Conservation (phyloP, 2,329 filamentous ascomycete species). For the Monilinia fructigena region DNA sequence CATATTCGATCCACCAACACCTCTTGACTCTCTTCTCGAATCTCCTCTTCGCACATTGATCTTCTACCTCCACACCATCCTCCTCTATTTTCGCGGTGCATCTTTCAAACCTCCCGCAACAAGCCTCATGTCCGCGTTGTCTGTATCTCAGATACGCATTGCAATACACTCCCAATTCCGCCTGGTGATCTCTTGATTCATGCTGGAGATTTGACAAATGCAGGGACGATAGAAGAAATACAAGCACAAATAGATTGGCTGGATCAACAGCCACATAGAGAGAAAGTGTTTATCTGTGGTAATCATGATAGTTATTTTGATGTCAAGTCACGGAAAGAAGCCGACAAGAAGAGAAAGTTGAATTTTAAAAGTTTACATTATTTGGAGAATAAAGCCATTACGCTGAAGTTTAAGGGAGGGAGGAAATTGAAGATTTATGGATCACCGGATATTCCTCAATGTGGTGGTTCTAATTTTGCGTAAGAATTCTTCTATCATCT, state of each 20-base stretch:
- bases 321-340: constrained; percentile 54
- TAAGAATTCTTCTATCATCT: constrained; percentile 32
- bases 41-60: constrained; percentile 67
- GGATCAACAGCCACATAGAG: constrained; percentile 65
- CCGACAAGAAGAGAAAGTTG: constrained; percentile 56
- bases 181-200: constrained; percentile 84
- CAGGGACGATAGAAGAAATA: constrained; percentile 69
- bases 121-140: constrained; percentile 68
- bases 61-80: constrained; percentile 59
- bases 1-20: constrained; percentile 40
- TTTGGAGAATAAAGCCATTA: constrained; percentile 66
- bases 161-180: constrained; percentile 62
- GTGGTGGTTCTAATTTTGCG: constrained; percentile 69
- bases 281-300: constrained; percentile 81
- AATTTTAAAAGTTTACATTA: constrained; percentile 71
- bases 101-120: constrained; percentile 57
- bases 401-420: constrained; percentile 59
- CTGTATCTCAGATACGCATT: constrained; percentile 89
- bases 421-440: constrained; percentile 73
- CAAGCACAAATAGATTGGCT: constrained; percentile 87
- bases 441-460: constrained; percentile 73
- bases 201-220: constrained; percentile 78
- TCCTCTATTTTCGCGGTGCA: constrained; percentile 66
- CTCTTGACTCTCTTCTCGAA: constrained; percentile 62
- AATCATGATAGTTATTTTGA: constrained; percentile 92